Evolutionary conservation across 2,329 filamentous ascomycete genomes (phyloP).

Genomic region (Alternaria sp.): DNA sequence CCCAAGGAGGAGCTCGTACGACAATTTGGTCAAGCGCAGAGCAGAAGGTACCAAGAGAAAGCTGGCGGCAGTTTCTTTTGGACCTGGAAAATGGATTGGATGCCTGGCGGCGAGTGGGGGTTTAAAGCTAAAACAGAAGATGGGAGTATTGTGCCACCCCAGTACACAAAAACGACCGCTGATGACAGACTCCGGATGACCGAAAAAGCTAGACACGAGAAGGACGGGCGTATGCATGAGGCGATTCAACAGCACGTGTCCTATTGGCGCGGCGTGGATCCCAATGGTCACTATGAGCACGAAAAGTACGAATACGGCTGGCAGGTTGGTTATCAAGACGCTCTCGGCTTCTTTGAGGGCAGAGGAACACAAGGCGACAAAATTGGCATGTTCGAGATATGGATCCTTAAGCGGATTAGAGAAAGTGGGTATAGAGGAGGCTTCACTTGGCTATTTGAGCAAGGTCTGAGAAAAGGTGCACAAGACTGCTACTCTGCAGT

Average conservation of each 20-base stretch:
- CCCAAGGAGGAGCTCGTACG: constrained; percentile 53
- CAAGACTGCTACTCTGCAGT: constrained; percentile 48
- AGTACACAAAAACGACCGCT: constrained; percentile 33
- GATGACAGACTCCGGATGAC: constrained; percentile 40
- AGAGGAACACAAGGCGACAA: constrained; percentile 56
- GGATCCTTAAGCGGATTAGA: constrained; percentile 64
- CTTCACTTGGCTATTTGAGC: constrained; percentile 62
- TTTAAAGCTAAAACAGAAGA: constrained; percentile 63
- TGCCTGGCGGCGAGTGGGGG: constrained; percentile 69
- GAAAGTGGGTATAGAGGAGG: constrained; percentile 60
- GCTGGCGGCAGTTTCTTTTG: constrained; percentile 66
- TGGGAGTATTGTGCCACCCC: constrained; percentile 51
- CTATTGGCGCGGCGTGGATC: constrained; percentile 60
- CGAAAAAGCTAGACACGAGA: constrained; percentile 53
- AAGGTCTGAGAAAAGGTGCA: constrained; percentile 59
- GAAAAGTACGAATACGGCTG: constrained; percentile 65
- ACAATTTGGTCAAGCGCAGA: constrained; percentile 61
- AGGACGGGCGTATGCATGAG: constrained; percentile 44
- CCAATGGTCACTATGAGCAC: constrained; percentile 61
- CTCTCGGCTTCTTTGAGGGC: constrained; percentile 59
- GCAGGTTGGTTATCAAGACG: constrained; percentile 66
- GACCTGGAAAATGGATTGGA: constrained; percentile 70
- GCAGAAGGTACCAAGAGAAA: constrained; percentile 58
- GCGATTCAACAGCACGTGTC: constrained; percentile 56
- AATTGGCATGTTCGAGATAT: constrained; percentile 67